Percentiles rank a stretch among this genome's conserved stretches.
Evolutionary conservation across 805 yeast species (phyloP).

Genomic region (Kuraishia borneana): DNA sequence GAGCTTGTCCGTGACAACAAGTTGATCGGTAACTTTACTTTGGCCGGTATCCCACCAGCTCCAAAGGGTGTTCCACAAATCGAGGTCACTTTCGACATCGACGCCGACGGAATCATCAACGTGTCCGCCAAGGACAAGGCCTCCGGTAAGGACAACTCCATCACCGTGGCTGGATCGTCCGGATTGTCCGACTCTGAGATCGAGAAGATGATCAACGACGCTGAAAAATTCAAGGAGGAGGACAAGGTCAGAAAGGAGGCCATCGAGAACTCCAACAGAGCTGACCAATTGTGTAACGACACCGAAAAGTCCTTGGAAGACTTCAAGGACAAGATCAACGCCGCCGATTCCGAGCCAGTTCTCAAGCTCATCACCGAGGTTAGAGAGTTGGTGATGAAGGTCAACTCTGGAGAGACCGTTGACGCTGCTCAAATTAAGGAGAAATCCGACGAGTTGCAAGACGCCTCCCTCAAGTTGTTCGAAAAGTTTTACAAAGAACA

Average conservation of each 20-base stretch:
- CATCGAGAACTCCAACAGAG: slow-evolving; percentile 65
- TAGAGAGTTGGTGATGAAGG: slow-evolving; percentile 57
- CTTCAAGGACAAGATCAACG: slow-evolving; percentile 51
- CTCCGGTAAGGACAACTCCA: slow-evolving; percentile 66
- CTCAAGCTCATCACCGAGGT: slow-evolving; percentile 43
- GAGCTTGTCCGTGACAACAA: slow-evolving; percentile 97
- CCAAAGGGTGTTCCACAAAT: slow-evolving; percentile 93
- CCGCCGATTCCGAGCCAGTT: slow-evolving; percentile 34
- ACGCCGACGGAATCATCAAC: slow-evolving; percentile 86
- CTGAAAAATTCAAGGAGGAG: slow-evolving; percentile 45
- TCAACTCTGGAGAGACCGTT: slow-evolving; percentile 37
- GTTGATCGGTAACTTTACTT: slow-evolving; percentile 92
- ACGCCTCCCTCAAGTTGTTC: slow-evolving; percentile 63
- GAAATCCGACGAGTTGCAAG: slow-evolving; percentile 68
- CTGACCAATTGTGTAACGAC: slow-evolving; percentile 73
- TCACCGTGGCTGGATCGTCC: slow-evolving; percentile 59
- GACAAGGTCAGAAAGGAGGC: slow-evolving; percentile 52
- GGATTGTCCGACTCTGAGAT: slow-evolving; percentile 65
- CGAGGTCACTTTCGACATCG: slow-evolving; percentile 92
- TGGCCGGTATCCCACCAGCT: slow-evolving; percentile 91
- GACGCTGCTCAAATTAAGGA: slow-evolving; percentile 45
- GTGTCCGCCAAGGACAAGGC: slow-evolving; percentile 75
- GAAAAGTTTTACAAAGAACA: slow-evolving; percentile 50
- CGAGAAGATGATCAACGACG: slow-evolving; percentile 50
- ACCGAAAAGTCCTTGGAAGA: slow-evolving; percentile 79